Percentiles rank a stretch among this genome's conserved stretches.
These are phyloP conservation scores for Abortiporus biennis DNA, from an alignment of 1,284 basidiomycete species.

Conservation along the genomic window DNA sequence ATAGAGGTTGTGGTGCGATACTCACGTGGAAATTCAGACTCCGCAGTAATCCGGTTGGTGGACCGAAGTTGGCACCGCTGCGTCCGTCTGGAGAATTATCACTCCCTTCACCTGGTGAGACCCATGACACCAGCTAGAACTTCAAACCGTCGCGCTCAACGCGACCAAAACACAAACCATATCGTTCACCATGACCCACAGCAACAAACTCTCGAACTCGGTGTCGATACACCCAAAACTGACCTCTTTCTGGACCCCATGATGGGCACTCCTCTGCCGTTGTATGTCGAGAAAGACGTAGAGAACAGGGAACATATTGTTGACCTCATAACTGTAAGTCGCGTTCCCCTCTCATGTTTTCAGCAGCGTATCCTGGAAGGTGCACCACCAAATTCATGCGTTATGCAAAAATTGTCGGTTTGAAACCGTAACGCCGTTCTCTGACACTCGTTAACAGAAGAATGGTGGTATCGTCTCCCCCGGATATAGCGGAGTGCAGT, in stretches of 20 bases:
- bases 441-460: slow-evolving; percentile 38
- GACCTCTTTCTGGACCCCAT: slow-evolving; percentile 72
- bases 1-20: background rate
- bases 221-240: too few relatives aligned
- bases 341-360: background rate
- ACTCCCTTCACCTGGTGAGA: slow-evolving; percentile 45
- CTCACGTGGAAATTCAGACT: background rate
- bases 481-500: slow-evolving; percentile 68
- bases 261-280: slow-evolving; percentile 64
- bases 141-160: slow-evolving; percentile 42
- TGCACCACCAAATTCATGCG: too few relatives aligned
- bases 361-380: background rate
- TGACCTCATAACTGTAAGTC: slow-evolving; percentile 56
- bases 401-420: too few relatives aligned
- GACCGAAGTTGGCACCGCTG: background rate
- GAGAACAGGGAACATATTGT: slow-evolving; percentile 56
- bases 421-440: background rate
- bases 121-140: slow-evolving; percentile 73
- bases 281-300: slow-evolving; percentile 78
- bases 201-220: slow-evolving; percentile 4
- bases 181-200: slow-evolving; percentile 7
- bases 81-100: slow-evolving; percentile 10
- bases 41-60: background rate
- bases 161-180: slow-evolving; percentile 22
- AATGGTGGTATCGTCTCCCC: slow-evolving; percentile 67